Evolutionary conservation across 352 stramenopile species (phyloP).

Genomic region (Globisporangium nagaii): DNA sequence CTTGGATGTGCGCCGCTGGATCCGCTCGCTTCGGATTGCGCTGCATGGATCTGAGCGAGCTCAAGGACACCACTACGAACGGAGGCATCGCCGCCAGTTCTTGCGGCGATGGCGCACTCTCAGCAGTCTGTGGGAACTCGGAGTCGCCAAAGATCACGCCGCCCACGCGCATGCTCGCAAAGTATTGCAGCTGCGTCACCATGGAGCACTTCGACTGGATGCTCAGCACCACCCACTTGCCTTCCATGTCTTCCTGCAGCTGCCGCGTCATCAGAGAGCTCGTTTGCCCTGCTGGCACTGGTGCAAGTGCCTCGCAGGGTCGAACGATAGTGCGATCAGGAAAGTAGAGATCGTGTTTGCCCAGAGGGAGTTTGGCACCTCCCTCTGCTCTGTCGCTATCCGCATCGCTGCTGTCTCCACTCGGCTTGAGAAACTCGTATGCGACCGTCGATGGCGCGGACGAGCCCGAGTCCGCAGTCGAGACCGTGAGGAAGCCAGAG

Average conservation of each 20-base stretch:
- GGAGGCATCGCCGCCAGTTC: slow-evolving; percentile 21
- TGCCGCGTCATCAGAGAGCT: background rate
- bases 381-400: background rate
- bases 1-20: slow-evolving; percentile 32
- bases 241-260: slow-evolving; percentile 10
- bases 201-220: slow-evolving; percentile 33
- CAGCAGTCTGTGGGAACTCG: slow-evolving; percentile 16
- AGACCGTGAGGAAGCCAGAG: slow-evolving; percentile 51
- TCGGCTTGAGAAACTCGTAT: slow-evolving; percentile 27
- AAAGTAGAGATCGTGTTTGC: slow-evolving; percentile 34
- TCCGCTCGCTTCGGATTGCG: slow-evolving; percentile 5
- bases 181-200: slow-evolving; percentile 34
- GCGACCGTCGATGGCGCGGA: slow-evolving; percentile 19
- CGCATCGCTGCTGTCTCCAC: background rate
- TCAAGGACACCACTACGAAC: slow-evolving; percentile 36
- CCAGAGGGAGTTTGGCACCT: slow-evolving; percentile 36
- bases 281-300: background rate
- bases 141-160: slow-evolving; percentile 46
- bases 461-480: slow-evolving; percentile 34
- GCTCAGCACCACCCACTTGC: slow-evolving; percentile 23
- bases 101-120: background rate
- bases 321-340: slow-evolving; percentile 20
- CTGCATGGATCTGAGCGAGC: background rate
- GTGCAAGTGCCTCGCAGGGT: slow-evolving; percentile 21
- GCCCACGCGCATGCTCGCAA: slow-evolving; percentile 22